Conservation (phyloP, 768 basidiomycete genomes). For the Kwoniella europaea region DNA sequence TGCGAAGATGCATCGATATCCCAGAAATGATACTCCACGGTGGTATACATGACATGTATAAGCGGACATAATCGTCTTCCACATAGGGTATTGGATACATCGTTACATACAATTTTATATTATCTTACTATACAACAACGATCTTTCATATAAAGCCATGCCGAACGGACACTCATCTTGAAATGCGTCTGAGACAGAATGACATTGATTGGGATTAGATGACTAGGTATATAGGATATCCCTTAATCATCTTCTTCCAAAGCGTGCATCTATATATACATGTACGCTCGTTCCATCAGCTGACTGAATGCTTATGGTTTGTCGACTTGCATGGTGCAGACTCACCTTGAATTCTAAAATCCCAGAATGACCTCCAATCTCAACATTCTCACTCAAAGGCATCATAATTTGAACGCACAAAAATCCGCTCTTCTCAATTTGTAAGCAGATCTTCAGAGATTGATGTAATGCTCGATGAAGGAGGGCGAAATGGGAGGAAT, state of each 20-base stretch:
- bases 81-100: too few relatives aligned
- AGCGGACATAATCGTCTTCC: too few relatives aligned
- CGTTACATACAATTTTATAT: too few relatives aligned
- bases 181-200: not conserved
- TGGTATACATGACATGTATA: too few relatives aligned
- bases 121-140: too few relatives aligned
- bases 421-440: constrained; percentile 80
- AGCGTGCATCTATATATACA: constrained; percentile 43
- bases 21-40: too few relatives aligned
- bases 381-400: constrained; percentile 63
- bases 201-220: not conserved
- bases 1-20: too few relatives aligned
- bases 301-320: not conserved
- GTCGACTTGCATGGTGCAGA: constrained; percentile 18
- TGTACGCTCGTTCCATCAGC: too few relatives aligned
- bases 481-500: constrained; percentile 74
- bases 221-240: not conserved
- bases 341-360: constrained; percentile 89
- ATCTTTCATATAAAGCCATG: too few relatives aligned
- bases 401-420: constrained; percentile 90
- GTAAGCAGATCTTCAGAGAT: constrained; percentile 84
- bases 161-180: not conserved
- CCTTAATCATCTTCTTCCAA: constrained; percentile 41
- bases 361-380: constrained; percentile 61
- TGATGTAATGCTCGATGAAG: constrained; percentile 76